Base-by-base conservation (phyloP, 768 basidiomycete genomes). In the Collybiopsis confluens region DNA sequence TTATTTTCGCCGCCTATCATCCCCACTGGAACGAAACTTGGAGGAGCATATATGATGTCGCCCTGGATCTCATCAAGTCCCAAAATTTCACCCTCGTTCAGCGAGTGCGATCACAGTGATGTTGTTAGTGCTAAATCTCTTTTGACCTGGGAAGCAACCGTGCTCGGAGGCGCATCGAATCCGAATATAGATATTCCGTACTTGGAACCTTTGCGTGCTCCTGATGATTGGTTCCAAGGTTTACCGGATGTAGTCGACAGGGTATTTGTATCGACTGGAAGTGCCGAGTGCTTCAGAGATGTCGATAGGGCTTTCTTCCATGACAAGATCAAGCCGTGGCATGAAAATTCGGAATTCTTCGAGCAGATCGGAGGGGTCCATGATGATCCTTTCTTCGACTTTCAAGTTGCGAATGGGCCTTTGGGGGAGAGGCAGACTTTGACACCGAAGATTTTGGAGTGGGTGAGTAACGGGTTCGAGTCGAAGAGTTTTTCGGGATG, bases 11-110 rank as follows among this genome's bases (percentile, higher is more conserved):
- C 27, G 9, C 26, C 15, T 24, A 33, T 59, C n/a, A n/a, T 33
- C 47, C 23, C 58, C 54, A 24, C 33, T 72, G 16, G 44, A 55
- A 2, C 58, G 41, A 9, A 41, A 52, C 48, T 75, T 23, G 59
- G 65, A 26, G 68, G 70, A 2, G 64, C 62, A 3, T 70, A 64
- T 51, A 58, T 74, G 51, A 68, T 75, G 58, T 76, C 75, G 9
- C 58, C 62, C 6, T 65, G 59, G 62, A 46, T 58, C 21, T 36
- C 24, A 13, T 50, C 26, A 4, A 24, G 58, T 53, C 42, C 61
- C n/a, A 71, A 26, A 41, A 55, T 26, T 62, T 55, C 8, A 61
- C 10, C 60, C 61, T 24, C 35, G 46, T 24, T 68, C 63, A 10
- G 60, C 58, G 50, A 11, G 16, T 24, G 59, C 56, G 36, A 47